Evolutionary conservation across 1,139 yeast genomes (phyloP), one percentile per base, ranked within the genome.

Genomic region (Diutina pseudorugosa): DNA sequence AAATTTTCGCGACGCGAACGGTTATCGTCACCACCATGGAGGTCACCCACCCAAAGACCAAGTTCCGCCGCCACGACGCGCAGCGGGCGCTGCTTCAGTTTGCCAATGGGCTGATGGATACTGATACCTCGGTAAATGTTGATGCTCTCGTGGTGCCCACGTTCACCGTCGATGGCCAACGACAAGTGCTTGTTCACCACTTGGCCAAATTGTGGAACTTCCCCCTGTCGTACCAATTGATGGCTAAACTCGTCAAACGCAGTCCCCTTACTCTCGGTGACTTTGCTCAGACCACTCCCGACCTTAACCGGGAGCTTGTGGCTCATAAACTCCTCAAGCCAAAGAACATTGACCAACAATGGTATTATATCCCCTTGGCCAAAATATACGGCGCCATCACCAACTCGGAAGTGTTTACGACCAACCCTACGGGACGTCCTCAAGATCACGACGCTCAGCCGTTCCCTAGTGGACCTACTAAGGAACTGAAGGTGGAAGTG

Each of bases 211-310:
- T 65, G 3, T 73, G 75, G 72, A 69, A 68, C 54, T 73, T 61
- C 54, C 76, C 77, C 1, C 73, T 77, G 2, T 69, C 77, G 4
- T 73, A 73, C 55, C 79, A 74, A 56, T 57, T 74, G 19, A 64
- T 73, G 16, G 56, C 59, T 16, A 61, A 61, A 54, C 47, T 73
- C 2, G 54, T 68, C 1, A 68, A 66, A 53, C 53, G 55, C 4
- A 58, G 68, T 1, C 56, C 59, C 1, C n/a, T 67, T 2, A 27
- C 56, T 0, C 69, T 62, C 51, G 14, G 47, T 2, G 64, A 60
- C 1, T 62, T 71, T 48, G 52, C 62, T 8, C 51, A 52, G 8
- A 57, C 55, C 16, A 58, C 76, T 1, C 57, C 58, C 50, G 52
- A 51, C 1, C 55, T 71, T 40, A 73, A 72, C 55, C 53, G 57